phyloP scores from a whole-genome alignment of 2,329 filamentous ascomycete genomes.

The Purpureocillium takamizusanense region DNA sequence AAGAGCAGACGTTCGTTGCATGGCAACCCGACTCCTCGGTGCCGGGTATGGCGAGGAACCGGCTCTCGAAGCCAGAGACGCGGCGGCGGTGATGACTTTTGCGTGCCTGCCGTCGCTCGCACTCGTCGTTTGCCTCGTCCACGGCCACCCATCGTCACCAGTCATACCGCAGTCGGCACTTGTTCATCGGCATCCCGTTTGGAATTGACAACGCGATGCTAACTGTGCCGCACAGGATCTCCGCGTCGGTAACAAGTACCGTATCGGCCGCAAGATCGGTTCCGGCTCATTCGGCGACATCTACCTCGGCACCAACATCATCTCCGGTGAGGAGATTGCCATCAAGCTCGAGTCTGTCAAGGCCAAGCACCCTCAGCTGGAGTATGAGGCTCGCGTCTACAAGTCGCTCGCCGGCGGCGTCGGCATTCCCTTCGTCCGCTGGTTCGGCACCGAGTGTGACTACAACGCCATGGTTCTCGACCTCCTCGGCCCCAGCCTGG shows the following conservation, averaged over 20 bases:
- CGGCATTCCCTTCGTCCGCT: slow-evolving; percentile 96
- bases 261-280: slow-evolving; percentile 98
- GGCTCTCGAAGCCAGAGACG: no score
- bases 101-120: no score
- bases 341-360: slow-evolving; percentile 99
- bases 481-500: slow-evolving; percentile 86
- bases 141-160: no score
- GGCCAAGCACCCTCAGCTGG: slow-evolving; percentile 97
- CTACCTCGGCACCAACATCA: slow-evolving; percentile 98
- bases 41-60: no score
- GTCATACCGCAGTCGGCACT: no score
- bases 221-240: slow-evolving; percentile 60
- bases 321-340: slow-evolving; percentile 97
- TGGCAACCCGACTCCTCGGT: no score
- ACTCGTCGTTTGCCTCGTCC: no score
- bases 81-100: no score
- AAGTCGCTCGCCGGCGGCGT: slow-evolving; percentile 89
- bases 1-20: no score
- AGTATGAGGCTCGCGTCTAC: slow-evolving; percentile 95
- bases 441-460: slow-evolving; percentile 99
- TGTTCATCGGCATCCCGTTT: no score
- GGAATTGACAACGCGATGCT: slow-evolving; percentile 5
- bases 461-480: slow-evolving; percentile 99
- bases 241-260: slow-evolving; percentile 98
- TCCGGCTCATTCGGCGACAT: slow-evolving; percentile 97